phyloP scores from a whole-genome alignment of 2,329 filamentous ascomycete species.

The Drechslerella stenobrocha region DNA sequence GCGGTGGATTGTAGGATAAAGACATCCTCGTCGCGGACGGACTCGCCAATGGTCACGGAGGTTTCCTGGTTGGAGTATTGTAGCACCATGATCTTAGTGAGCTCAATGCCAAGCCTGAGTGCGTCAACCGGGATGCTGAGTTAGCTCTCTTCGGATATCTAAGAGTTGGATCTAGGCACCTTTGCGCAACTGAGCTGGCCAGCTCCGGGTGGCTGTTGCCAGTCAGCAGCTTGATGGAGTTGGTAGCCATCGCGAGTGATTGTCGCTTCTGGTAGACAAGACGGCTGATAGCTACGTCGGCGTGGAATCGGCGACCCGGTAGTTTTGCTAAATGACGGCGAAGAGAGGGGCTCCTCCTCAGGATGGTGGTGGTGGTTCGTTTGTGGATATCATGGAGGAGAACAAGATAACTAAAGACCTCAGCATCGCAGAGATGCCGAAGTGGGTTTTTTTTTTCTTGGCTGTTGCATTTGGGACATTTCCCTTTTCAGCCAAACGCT shows the following conservation, averaged over 20 bases:
- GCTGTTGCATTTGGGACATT: conserved; percentile 42
- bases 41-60: conserved; percentile 91
- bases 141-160: neutral
- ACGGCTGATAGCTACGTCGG: neutral
- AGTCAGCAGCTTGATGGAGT: conserved; percentile 74
- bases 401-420: neutral
- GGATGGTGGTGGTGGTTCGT: conserved; percentile 34
- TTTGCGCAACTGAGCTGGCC: conserved; percentile 66
- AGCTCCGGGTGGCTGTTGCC: conserved; percentile 75
- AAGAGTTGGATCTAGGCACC: conserved; percentile 14
- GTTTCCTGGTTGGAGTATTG: conserved; percentile 88
- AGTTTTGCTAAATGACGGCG: conserved; percentile 8
- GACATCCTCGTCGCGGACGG: conserved; percentile 93
- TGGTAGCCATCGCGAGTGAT: conserved; percentile 64
- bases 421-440: neutral
- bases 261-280: neutral
- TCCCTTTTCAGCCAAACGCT: conserved; percentile 1
- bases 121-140: neutral
- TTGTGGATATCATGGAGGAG: conserved; percentile 40
- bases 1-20: conserved; percentile 96
- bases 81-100: conserved; percentile 71
- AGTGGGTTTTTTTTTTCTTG: conserved; percentile 27
- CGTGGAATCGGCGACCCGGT: conserved; percentile 1
- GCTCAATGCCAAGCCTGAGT: conserved; percentile 66
- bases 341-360: conserved; percentile 41